phyloP scores from a whole-genome alignment of 768 basidiomycete genomes.

The Tulasnella sp. region DNA sequence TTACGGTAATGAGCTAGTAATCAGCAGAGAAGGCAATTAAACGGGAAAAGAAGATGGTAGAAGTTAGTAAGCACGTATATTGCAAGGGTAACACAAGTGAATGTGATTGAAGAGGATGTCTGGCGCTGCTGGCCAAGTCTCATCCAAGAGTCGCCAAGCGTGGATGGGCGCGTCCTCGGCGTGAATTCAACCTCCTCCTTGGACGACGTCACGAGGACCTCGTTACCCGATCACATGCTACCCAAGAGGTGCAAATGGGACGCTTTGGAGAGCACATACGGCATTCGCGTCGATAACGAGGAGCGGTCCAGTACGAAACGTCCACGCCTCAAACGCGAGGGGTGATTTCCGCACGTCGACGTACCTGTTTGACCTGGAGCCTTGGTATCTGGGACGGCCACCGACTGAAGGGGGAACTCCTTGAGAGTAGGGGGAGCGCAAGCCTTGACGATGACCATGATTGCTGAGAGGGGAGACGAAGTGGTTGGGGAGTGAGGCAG shows the following conservation, averaged over 20 bases:
- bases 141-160: neutral
- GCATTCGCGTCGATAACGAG: neutral
- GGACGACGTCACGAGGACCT: neutral
- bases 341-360: neutral
- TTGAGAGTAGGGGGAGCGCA: neutral
- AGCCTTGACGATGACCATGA: neutral
- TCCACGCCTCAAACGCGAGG: neutral
- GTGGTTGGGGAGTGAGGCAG: neutral
- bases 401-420: neutral
- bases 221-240: neutral
- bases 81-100: neutral
- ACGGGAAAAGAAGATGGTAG: neutral
- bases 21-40: neutral
- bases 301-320: neutral
- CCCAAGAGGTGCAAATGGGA: neutral
- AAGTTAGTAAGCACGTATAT: neutral
- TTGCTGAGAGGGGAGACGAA: neutral
- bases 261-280: neutral
- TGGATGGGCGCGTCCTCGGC: neutral
- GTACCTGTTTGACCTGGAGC: slow-evolving; percentile 14
- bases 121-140: neutral
- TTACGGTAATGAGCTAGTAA: slow-evolving; percentile 10
- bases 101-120: neutral
- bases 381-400: slow-evolving; percentile 13
- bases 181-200: neutral